Percentiles rank a stretch among this genome's conserved stretches.
Conservation (phyloP, 805 yeast genomes). For the Groenewaldozyma salmanticensis region DNA sequence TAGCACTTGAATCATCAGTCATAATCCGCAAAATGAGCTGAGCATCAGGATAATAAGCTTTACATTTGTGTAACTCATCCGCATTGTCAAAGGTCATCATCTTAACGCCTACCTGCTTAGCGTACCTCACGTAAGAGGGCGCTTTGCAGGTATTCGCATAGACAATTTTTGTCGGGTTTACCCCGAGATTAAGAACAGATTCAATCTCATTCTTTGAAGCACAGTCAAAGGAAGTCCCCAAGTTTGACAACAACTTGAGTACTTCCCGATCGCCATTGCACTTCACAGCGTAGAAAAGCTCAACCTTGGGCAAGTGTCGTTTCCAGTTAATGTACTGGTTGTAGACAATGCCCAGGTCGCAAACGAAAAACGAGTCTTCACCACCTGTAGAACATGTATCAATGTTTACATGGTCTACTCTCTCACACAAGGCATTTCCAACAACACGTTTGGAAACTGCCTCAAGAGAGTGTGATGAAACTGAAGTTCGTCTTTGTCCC, state of each 20-base stretch:
- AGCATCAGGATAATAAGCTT: constrained; percentile 57
- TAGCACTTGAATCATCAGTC: constrained; percentile 83
- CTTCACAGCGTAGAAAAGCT: constrained; percentile 91
- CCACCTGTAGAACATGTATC: constrained; percentile 62
- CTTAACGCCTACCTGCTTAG: constrained; percentile 43
- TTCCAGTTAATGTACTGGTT: constrained; percentile 59
- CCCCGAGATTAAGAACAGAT: constrained; percentile 50
- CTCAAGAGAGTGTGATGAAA: background rate
- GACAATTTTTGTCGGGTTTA: constrained; percentile 56
- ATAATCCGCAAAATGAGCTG: constrained; percentile 67
- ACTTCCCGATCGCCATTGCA: constrained; percentile 72
- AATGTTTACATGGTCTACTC: constrained; percentile 35
- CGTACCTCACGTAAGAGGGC: constrained; percentile 68
- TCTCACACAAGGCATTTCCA: constrained; percentile 15
- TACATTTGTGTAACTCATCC: constrained; percentile 72
- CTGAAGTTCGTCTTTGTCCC: no score
- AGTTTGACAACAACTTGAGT: constrained; percentile 42
- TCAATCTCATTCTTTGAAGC: constrained; percentile 84
- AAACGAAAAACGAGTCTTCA: constrained; percentile 80
- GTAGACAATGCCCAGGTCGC: constrained; percentile 68
- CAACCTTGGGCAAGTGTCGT: constrained; percentile 54
- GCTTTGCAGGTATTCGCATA: constrained; percentile 95
- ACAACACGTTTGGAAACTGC: constrained; percentile 8
- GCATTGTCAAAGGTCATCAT: constrained; percentile 84
- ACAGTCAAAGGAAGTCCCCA: constrained; percentile 83